Conservation (phyloP, 495 filamentous ascomycete species). For the Collariella sp. region DNA sequence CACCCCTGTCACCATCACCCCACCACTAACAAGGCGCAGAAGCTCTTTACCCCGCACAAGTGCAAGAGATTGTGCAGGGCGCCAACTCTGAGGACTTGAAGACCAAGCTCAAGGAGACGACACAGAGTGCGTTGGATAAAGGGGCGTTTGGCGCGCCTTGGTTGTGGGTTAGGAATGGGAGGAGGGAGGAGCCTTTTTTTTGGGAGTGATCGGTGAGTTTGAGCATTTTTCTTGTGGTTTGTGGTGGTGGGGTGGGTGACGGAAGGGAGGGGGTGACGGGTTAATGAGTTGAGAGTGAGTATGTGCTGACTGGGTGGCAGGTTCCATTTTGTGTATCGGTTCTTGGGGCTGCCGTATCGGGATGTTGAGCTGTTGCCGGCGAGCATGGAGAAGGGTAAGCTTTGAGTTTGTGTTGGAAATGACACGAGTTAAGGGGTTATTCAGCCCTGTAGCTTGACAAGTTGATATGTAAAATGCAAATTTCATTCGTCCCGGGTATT, state of each 20-base stretch:
- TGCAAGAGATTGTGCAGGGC: constrained; percentile 43
- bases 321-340: constrained; percentile 35
- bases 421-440: no score
- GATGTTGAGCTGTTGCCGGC: constrained; percentile 28
- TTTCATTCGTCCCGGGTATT: background rate
- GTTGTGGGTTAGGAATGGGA: constrained; percentile 58
- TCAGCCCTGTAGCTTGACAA: background rate
- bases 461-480: background rate
- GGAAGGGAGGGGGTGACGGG: background rate
- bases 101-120: constrained; percentile 47
- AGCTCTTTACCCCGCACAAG: constrained; percentile 29
- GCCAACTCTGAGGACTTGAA: constrained; percentile 48
- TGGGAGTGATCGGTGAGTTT: constrained; percentile 53
- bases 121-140: constrained; percentile 47
- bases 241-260: background rate
- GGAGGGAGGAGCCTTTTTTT: constrained; percentile 60
- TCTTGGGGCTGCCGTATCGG: constrained; percentile 32
- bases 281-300: background rate
- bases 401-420: constrained; percentile 12
- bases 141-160: constrained; percentile 72
- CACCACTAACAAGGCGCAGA: background rate
- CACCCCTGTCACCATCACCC: no score
- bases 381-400: constrained; percentile 11
- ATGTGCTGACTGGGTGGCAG: constrained; percentile 7
- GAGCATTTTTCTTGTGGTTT: constrained; percentile 31